These are phyloP conservation scores for Besnoitia besnoiti DNA, from an alignment of 169 alveolate genomes.

Conservation along the genomic window DNA sequence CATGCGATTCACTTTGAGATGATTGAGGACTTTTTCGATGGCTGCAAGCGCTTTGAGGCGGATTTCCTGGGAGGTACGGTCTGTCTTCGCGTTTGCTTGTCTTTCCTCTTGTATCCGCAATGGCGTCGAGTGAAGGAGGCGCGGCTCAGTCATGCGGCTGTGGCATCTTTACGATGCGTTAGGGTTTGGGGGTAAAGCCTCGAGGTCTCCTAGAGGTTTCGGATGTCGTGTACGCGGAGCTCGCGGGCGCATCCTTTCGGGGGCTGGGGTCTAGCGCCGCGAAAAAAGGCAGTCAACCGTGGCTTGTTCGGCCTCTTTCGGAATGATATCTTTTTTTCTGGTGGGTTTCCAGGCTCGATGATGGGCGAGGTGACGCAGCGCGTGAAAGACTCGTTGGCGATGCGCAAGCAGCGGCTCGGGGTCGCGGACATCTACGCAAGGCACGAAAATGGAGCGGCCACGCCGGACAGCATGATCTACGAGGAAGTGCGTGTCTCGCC, in stretches of 20 bases:
- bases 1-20: slow-evolving; percentile 88
- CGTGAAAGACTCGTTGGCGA: slow-evolving; percentile 37
- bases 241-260: no score
- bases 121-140: no score
- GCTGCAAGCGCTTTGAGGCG: slow-evolving; percentile 83
- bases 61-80: slow-evolving; percentile 75
- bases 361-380: slow-evolving; percentile 53
- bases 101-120: no score
- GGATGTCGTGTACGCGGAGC: no score
- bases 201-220: no score
- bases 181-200: no score
- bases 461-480: slow-evolving; percentile 53
- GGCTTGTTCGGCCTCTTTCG: no score
- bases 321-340: not conserved
- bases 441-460: not conserved
- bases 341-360: slow-evolving; percentile 14
- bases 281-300: no score
- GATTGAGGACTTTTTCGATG: slow-evolving; percentile 85
- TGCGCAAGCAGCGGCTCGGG: slow-evolving; percentile 61
- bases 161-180: no score
- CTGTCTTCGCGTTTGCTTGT: not conserved
- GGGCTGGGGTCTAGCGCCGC: no score
- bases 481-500: slow-evolving; percentile 49
- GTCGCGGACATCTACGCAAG: slow-evolving; percentile 59
- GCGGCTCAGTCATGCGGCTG: no score